Base-by-base conservation (phyloP, 2,329 filamentous ascomycete genomes). In the Ilyonectria robusta region DNA sequence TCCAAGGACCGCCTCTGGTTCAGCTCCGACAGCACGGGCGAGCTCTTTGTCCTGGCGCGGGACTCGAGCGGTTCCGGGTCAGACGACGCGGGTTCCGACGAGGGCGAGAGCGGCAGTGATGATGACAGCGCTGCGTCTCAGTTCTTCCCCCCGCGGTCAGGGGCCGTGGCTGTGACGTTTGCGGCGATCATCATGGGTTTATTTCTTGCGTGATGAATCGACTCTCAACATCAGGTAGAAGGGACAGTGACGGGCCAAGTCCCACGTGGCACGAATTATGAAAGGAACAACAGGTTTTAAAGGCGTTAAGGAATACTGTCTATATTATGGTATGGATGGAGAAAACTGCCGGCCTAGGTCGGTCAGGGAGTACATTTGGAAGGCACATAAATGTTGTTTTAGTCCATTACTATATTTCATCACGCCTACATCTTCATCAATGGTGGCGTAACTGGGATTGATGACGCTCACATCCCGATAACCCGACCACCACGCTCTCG, bases 1-100 rank as follows among this genome's bases (percentile, higher is more conserved):
- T 69, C 70, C 9, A 72, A 84, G 47, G 88, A 85, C 8, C 81
- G 90, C 7, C 78, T 93, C 9, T 93, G 87, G 79, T 86, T 92
- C 82, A 87, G 83, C 63, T 89, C 86, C 5, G 91, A 93, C 76
- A 77, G 83, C 15, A 90, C 89, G 0, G 91, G 90, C 6, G 91
- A 93, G 81, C 85, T 93, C 47, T 92, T 87, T 71, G 85, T 92
- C 5, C 75, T 89, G 59, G 74, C 78, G 37, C 69, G 44, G 31
- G 63, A 21, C 53, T 21, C 42, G 19, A 44, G 46, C 6, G 59
- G 61, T 26, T 53, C 48, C 46, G 63, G 60, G 26, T 26, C 40
- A 42, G 59, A 60, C 29, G 65, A 53, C 55, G 57, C 55, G 33
- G 68, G 37, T 21, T 58, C 47, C 4, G 57, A 44, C 19, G 35